These are phyloP conservation scores for Colletotrichum sp. DNA, from an alignment of 2,329 filamentous ascomycete species.

Conservation along the genomic window DNA sequence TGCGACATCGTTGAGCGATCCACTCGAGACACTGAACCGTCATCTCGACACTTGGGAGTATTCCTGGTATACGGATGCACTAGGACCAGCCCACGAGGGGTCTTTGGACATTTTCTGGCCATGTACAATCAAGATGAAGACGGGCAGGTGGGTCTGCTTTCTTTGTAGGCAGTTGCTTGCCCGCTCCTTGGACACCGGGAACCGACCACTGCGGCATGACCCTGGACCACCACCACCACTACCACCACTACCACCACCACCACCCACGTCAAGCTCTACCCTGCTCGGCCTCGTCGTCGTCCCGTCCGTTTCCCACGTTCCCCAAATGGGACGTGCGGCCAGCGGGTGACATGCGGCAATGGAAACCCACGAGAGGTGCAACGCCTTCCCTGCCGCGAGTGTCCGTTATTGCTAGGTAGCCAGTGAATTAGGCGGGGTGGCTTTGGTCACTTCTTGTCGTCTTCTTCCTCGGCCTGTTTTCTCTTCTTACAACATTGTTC, in stretches of 20 bases:
- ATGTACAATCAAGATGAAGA: neutral
- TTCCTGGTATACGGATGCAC: neutral
- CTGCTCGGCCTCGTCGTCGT: neutral
- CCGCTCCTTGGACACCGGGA: neutral
- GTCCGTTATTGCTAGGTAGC: neutral
- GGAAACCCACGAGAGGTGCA: conserved; percentile 12
- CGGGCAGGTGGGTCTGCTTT: neutral
- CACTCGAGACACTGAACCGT: conserved; percentile 1
- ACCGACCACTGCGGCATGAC: neutral
- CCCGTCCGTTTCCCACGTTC: conserved; percentile 6
- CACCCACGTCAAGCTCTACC: conserved; percentile 6
- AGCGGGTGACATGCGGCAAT: conserved; percentile 10
- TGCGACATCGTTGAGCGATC: conserved; percentile 21
- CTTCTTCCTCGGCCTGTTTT: neutral
- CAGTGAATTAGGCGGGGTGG: conserved; percentile 1
- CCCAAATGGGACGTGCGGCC: conserved; percentile 4
- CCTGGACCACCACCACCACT: neutral
- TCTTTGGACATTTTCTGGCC: neutral
- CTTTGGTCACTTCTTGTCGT: neutral
- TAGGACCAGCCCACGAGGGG: conserved; percentile 4
- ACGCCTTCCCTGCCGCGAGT: neutral
- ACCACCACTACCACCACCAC: neutral
- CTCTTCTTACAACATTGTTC: neutral
- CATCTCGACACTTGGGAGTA: conserved; percentile 10
- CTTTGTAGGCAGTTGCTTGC: neutral